Evolutionary conservation across 176 grass and related monocot species (phyloP), one percentile per base, ranked within the genome.

Genomic region (Metroxylon sagu): DNA sequence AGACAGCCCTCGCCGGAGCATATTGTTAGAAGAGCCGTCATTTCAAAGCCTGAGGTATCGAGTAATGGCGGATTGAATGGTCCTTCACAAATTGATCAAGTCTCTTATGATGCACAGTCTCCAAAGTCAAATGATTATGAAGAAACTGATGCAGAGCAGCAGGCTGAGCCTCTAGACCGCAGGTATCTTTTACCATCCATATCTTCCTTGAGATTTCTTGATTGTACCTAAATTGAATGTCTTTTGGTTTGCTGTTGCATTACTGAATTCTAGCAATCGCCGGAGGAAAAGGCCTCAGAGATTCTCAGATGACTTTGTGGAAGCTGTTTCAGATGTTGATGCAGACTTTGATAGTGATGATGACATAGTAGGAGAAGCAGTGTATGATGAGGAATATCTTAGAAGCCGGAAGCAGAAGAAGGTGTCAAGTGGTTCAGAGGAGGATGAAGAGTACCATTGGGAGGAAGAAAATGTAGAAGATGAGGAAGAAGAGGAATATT

Each of bases 331-430:
- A 2, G 87, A 83, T 72, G 50, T 79, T 49, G 87, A 90, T 17
- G 65, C 29, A 0, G 69, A 64, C 51, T 81, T 89, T 6, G 79
- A 79, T 52, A 89, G 90, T 29, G 90, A 95, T 68, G 92, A 85
- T 0, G 83, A 90, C 67, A 97, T 97, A 72, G 83, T 97, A 25
- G 92, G 92, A 21, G 92, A 97, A 86, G 92, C 78, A 62, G 78
- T 97, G 4, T 97, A 97, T 51, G 87, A 97, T 17, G 92, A 97
- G 39, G 86, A 90, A 52, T 97, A 97, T 65, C 78, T 97, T 58
- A 82, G 68, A 81, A 90, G 68, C 31, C 77, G 75, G 56, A 82
- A 87, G 54, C 74, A 57, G 35, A 71, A 71, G 29, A 87, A 83
- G 43, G 56, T 71, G 27, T 82, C 80, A 35, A 70, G 81, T 56